A percentile compares a stretch with the other conserved stretches of the same genome.
phyloP scores from a whole-genome alignment of 1,284 basidiomycete species.

The Heterobasidion annosum region DNA sequence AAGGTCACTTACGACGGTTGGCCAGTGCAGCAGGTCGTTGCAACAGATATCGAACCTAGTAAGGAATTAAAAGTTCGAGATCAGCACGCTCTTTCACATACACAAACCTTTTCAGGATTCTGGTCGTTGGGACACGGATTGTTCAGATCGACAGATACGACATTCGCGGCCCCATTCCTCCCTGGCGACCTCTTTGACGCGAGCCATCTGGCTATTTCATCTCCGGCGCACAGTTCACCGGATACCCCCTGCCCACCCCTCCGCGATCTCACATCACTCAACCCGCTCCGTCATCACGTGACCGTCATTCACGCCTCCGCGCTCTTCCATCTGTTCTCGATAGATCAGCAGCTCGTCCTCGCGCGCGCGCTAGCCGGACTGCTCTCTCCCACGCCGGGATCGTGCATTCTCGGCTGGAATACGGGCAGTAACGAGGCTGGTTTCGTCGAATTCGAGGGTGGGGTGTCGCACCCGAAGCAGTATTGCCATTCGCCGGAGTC shows the following conservation, averaged over 20 bases:
- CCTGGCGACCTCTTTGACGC: slow-evolving; percentile 29
- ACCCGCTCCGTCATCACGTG: slow-evolving; percentile 28
- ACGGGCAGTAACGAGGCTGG: slow-evolving; percentile 1
- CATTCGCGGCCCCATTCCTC: slow-evolving; percentile 31
- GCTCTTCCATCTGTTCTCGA: slow-evolving; percentile 36
- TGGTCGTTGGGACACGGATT: slow-evolving; percentile 9
- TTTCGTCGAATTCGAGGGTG: slow-evolving; percentile 7
- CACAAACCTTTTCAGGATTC: background rate
- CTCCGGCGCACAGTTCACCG: background rate
- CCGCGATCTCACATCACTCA: slow-evolving; percentile 22
- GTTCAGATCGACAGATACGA: slow-evolving; percentile 16
- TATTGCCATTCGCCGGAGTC: slow-evolving; percentile 17
- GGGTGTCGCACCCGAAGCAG: background rate
- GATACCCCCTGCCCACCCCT: slow-evolving; percentile 13
- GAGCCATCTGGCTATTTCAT: slow-evolving; percentile 8
- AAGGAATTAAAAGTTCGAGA: slow-evolving; percentile 5
- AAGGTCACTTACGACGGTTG: slow-evolving; percentile 27
- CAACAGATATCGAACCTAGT: slow-evolving; percentile 12
- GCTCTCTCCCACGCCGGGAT: slow-evolving; percentile 20
- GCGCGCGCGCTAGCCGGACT: slow-evolving; percentile 26
- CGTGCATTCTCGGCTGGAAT: slow-evolving; percentile 22
- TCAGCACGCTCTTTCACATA: background rate
- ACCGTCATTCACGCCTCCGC: slow-evolving; percentile 31
- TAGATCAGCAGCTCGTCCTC: slow-evolving; percentile 26
- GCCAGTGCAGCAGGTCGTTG: slow-evolving; percentile 20